phyloP scores from a whole-genome alignment of 257 asterid genomes.

The Solanum tarapatanum region DNA sequence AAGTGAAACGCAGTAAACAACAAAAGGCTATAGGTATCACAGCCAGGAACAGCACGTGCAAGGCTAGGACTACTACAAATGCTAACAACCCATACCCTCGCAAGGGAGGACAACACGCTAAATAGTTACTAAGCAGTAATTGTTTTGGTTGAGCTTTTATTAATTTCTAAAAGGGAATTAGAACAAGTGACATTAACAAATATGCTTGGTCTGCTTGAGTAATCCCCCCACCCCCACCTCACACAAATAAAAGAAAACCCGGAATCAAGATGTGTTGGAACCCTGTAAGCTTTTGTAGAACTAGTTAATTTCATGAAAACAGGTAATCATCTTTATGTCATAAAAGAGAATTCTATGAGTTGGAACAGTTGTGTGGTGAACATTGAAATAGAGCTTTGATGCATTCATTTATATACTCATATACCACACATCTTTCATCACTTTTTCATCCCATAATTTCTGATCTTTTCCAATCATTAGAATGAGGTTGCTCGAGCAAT shows the following conservation, averaged over 20 bases:
- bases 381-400: neutral
- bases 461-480: constrained; percentile 19
- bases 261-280: neutral
- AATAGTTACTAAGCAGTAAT: neutral
- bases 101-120: neutral
- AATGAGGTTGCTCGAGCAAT: constrained; percentile 96
- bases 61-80: too few species aligned
- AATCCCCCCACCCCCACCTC: neutral
- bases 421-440: neutral
- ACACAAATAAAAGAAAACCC: neutral
- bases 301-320: neutral
- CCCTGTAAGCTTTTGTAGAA: neutral
- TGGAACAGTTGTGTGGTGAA: neutral
- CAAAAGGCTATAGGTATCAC: too few species aligned
- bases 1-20: too few species aligned
- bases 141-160: neutral
- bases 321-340: neutral
- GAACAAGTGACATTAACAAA: neutral
- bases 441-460: neutral
- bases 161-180: neutral
- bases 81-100: too few species aligned
- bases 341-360: neutral
- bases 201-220: neutral
- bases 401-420: neutral
- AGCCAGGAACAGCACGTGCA: too few species aligned